Base-by-base conservation (phyloP, 225 moss, liverwort and hornwort genomes). In the Ulota crispa region DNA sequence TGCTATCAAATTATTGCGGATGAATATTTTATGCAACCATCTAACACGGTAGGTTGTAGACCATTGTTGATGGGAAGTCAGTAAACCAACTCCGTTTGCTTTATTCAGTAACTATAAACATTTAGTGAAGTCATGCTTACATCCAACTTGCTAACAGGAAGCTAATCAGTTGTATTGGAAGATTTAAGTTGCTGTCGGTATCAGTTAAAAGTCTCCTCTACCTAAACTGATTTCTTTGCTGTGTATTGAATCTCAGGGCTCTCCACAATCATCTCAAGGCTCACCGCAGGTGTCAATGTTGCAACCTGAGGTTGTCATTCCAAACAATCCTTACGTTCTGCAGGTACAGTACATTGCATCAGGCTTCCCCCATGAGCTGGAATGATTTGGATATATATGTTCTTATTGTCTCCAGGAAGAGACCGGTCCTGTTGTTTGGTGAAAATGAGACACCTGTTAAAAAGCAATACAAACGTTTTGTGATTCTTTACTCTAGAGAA, bases 281-380 rank as follows among this genome's bases (percentile, higher is more conserved):
- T 64, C 75, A 12, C 65, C 80, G n/a, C 80, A 50, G 70, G 23
- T 65, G 37, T 21, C 83, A 32, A 39, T 70, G 20, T 36, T 71
- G 74, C 82, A 45, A 10, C 12, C 80, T 6, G 70, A 64, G 5
- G 39, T 26, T 26, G 57, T 56, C 34, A 53, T 52, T 42, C 9
- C 78, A 31, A 78, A 52, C 68, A 73, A 70, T 59, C n/a, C 54
- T 55, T 30, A 68, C 45, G 61, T 34, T 14, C 50, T 76, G 78
- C 87, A 87, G 87, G 87, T 87, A 82, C 41, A 52, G 70, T 61
- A 9, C 47, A 59, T 45, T 47, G 34, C 20, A 18, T 41, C 75
- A 56, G 26, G 27, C 28, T 36, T 16, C 60, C 68, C 68, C 59
- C 11, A 26, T 19, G 65, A 20, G n/a, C n/a, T 21, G 65, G 20